Percentiles rank a stretch among this genome's conserved stretches.
These are phyloP conservation scores for Alternaria conjuncta DNA, from an alignment of 2,329 filamentous ascomycete genomes.

Conservation along the genomic window DNA sequence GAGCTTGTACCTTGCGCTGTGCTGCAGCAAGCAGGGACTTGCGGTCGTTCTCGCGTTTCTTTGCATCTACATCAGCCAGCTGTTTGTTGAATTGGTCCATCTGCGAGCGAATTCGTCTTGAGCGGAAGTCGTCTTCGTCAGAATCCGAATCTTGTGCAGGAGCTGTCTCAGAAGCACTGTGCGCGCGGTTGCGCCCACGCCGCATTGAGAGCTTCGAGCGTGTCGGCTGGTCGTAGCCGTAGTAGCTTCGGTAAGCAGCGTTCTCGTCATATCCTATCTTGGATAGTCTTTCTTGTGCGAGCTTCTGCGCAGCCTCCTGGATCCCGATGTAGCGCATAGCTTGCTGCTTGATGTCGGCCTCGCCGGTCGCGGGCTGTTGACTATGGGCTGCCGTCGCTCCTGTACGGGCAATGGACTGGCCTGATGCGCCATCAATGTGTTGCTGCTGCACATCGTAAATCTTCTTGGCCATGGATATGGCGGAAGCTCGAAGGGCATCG, in stretches of 20 bases:
- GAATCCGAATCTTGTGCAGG: conserved; percentile 34
- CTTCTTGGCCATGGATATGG: conserved; percentile 85
- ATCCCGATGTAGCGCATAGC: conserved; percentile 65
- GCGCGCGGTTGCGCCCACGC: conserved; percentile 65
- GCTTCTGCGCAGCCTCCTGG: conserved; percentile 85
- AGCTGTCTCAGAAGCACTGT: conserved; percentile 66
- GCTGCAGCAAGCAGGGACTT: conserved; percentile 78
- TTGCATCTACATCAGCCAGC: conserved; percentile 71
- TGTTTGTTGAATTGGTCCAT: conserved; percentile 79
- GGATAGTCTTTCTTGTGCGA: conserved; percentile 81
- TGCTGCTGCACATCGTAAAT: conserved; percentile 79
- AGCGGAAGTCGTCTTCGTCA: conserved; percentile 68
- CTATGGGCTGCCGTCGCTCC: conserved; percentile 44
- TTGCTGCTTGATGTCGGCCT: conserved; percentile 59
- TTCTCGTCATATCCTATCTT: conserved; percentile 77
- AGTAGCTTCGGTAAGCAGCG: conserved; percentile 76
- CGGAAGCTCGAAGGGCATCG: conserved; percentile 79
- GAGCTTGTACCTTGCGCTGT: conserved; percentile 82
- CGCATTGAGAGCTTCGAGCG: conserved; percentile 59
- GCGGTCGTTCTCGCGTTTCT: conserved; percentile 77
- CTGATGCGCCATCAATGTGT: conserved; percentile 57
- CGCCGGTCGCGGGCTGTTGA: conserved; percentile 37
- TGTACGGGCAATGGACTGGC: conserved; percentile 44
- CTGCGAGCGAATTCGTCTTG: conserved; percentile 75
- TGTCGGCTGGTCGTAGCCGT: conserved; percentile 65